These are phyloP conservation scores for Gossypium ekmanianum DNA, from an alignment of 345 rosid genomes.

Conservation along the genomic window DNA sequence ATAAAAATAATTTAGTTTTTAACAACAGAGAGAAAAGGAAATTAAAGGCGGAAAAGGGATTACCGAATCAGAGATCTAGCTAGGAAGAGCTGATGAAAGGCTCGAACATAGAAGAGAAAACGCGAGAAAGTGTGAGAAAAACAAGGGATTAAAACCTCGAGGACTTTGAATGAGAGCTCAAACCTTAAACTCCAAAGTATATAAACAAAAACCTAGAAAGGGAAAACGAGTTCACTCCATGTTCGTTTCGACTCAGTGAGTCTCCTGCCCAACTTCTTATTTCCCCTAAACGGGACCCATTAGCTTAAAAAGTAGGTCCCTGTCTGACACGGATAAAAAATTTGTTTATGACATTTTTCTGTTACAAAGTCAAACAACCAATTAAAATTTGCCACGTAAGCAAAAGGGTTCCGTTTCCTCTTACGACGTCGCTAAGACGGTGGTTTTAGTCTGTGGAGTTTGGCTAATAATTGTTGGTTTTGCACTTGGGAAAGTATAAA, in stretches of 20 bases:
- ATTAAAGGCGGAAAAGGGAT: neutral
- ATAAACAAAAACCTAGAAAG: neutral
- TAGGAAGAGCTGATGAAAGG: neutral
- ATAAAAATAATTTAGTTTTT: neutral
- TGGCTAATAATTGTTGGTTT: neutral
- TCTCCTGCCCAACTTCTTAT: neutral
- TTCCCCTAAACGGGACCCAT: neutral
- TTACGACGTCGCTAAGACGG: neutral
- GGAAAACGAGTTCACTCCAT: neutral
- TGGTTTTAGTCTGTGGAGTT: neutral
- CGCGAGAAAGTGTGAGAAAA: conserved; percentile 9
- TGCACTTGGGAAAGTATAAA: neutral
- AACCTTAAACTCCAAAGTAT: too few relatives aligned
- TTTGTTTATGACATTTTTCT: neutral
- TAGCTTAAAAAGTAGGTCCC: neutral
- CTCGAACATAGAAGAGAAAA: neutral
- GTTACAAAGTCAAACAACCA: neutral
- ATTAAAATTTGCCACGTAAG: neutral
- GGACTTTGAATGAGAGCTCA: neutral
- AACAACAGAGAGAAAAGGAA: neutral
- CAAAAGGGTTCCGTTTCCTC: neutral
- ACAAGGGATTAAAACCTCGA: conserved; percentile 6
- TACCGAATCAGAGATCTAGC: conserved; percentile 16
- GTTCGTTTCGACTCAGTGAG: conserved; percentile 8
- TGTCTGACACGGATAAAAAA: neutral